Evolutionary conservation across 257 asterid genomes (phyloP), one percentile per base, ranked within the genome.

Genomic region (Lithospermum erythrorhizon): DNA sequence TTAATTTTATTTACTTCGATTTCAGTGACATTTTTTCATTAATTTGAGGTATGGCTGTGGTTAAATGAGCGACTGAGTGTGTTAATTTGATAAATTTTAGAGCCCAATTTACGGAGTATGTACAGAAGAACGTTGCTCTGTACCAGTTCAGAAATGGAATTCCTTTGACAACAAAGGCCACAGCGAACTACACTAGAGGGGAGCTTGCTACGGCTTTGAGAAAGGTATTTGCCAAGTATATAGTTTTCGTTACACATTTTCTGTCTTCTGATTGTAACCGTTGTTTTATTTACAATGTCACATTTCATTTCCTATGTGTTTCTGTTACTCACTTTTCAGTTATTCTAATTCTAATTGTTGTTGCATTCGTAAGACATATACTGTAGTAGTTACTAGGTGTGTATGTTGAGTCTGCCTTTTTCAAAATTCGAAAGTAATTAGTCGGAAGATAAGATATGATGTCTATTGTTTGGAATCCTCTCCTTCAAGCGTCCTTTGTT

Each of bases 151-250:
- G 97, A 4, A 93, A 93, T 65, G 99, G 99, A 65, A 93, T 93
- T 72, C 95, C 97, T 59, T 75, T 93, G 82, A 89, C 99, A 2
- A 93, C 96, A 14, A 77, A 88, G 19, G 99, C 99, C 52, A 69
- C 99, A 14, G 99, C 99, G 5, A 93, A 86, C 70, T 89, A 82
- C 77, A 93, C 96, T n/a, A 68, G 99, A 65, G 94, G 95, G 62
- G 99, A 93, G 77, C 99, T 93, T 15, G 99, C 99, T 65, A 93
- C 96, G 1, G 99, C 99, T 59, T 79, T 93, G 78, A 76, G 97
- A 18, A 93, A 93, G 95, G 97, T 91, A 75, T 55, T 57, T 25
- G 20, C 49, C 14, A 13, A 13, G 16, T 41, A 41, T 7, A 68
- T 70, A 25, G 21, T 55, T 63, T 13, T 1, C 53, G 30, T 27